Base-by-base conservation (phyloP, 2,329 filamentous ascomycete species). In the Ilyonectria robusta region DNA sequence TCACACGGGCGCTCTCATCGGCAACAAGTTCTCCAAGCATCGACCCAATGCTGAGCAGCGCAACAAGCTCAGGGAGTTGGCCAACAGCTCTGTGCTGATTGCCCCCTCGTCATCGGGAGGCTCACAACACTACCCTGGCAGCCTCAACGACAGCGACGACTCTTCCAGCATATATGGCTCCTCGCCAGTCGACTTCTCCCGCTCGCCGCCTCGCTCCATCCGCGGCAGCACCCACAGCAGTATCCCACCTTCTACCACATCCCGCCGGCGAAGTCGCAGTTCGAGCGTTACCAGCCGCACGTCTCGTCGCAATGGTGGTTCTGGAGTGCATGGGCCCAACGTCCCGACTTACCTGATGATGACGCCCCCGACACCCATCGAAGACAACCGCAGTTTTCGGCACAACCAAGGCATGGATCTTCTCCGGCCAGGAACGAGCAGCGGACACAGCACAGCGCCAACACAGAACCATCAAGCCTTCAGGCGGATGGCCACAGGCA, bases 11-110 rank as follows among this genome's bases (percentile, higher is more conserved):
- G 94, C 96, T 64, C 98, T 99, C 72, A 94, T 99, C 56, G 94
- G 95, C 61, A 99, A 99, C 86, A 99, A 99, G 79, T 93, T 99
- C 81, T 94, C 92, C 58, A 93, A 94, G 77, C 94, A 97, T 78
- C 90, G 94, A 4, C 95, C 95, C 1, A 93, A 85, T 70, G 93
- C 91, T 59, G 91, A 93, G 65, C 93, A 96, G 78, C 91, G 94
- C 76, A 92, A 87, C 76, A 91, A 92, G 69, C 86, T 97, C 37
- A 90, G 95, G 47, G 94, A 98, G 79, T 85, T 97, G 64, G 94
- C 93, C n/a, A 95, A 89, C 65, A 93, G 89, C 75, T 92, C 91
- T 40, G 90, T 92, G 21, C 84, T 95, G 69, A 87, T 85, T 29
- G 82, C 86, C 3, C 85, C 83, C 9, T 82, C 84, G 31, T 83